phyloP scores from a whole-genome alignment of 441 rosid species.

The Daphne laureola region DNA sequence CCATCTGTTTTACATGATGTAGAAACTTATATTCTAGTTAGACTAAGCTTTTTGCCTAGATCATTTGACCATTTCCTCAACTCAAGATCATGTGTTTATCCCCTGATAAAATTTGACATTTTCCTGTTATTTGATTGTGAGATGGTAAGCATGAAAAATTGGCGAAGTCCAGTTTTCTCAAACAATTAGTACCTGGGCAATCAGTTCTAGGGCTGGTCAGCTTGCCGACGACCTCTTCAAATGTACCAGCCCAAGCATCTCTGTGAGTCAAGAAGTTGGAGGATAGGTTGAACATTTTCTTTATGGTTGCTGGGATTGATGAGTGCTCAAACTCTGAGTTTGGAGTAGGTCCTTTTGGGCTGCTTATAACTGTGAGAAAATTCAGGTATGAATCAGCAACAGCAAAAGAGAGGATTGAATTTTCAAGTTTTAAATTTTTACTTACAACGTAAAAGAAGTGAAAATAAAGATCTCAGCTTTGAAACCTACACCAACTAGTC shows the following conservation, averaged over 20 bases:
- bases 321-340: conserved; percentile 86
- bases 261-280: conserved; percentile 87
- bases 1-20: too few relatives aligned
- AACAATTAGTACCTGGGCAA: conserved; percentile 51
- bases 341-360: conserved; percentile 59
- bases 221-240: conserved; percentile 59
- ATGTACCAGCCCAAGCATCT: conserved; percentile 98
- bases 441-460: neutral
- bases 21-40: too few relatives aligned
- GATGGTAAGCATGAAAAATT: too few relatives aligned
- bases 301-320: conserved; percentile 85
- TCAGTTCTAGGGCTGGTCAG: conserved; percentile 75
- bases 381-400: conserved; percentile 8
- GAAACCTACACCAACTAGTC: conserved; percentile 2
- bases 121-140: neutral
- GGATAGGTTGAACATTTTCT: conserved; percentile 76
- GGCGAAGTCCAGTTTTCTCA: neutral
- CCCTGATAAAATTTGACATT: neutral
- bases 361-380: conserved; percentile 44
- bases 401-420: too few relatives aligned
- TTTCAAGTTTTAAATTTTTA: too few relatives aligned
- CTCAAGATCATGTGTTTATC: too few relatives aligned
- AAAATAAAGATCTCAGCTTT: neutral
- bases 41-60: neutral
- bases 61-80: neutral